phyloP scores from a whole-genome alignment of 768 basidiomycete genomes.

The Lyophyllum shimeji region DNA sequence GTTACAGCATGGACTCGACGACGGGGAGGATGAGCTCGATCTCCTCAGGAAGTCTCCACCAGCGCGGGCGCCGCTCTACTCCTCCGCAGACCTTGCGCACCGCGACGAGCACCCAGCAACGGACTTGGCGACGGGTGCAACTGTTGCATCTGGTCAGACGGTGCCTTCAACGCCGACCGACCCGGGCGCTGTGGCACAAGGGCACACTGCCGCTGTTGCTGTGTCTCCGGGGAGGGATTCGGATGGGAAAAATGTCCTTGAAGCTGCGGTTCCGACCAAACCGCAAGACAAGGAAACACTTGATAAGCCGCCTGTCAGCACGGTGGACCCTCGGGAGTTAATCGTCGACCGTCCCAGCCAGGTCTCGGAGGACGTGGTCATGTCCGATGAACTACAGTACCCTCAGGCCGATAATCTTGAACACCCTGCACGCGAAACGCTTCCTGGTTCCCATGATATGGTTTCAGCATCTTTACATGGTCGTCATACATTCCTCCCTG shows the following conservation, averaged over 20 bases:
- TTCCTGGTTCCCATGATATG: neutral
- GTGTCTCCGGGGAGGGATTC: neutral
- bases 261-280: neutral
- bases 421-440: neutral
- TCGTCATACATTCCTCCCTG: neutral
- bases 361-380: neutral
- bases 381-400: neutral
- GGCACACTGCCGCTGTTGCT: neutral
- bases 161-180: neutral
- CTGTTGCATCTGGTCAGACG: neutral
- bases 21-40: conserved; percentile 41
- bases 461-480: neutral
- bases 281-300: neutral
- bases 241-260: neutral
- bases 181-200: neutral
- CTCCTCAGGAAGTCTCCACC: conserved; percentile 31
- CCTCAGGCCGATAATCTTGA: neutral
- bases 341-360: neutral
- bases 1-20: conserved; percentile 21
- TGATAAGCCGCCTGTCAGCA: neutral
- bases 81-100: neutral
- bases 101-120: too few species aligned
- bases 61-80: conserved; percentile 5
- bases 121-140: neutral
- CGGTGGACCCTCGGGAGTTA: neutral